These are phyloP conservation scores for Pseudogymnoascus sp. DNA, from an alignment of 2,329 filamentous ascomycete genomes.

Conservation along the genomic window DNA sequence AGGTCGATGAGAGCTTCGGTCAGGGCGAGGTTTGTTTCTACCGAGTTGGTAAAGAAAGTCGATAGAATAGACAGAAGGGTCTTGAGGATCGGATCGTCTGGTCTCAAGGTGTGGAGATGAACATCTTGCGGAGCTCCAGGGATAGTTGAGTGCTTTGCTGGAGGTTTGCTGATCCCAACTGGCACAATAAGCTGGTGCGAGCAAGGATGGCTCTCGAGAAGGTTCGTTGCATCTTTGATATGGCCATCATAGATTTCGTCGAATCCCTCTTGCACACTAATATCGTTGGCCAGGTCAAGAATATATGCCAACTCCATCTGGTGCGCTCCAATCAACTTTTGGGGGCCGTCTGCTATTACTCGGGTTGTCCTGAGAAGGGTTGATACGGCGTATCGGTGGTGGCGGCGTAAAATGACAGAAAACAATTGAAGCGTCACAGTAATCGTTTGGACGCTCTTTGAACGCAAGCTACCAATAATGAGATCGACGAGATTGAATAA, in stretches of 20 bases:
- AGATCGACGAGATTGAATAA: slow-evolving; percentile 92
- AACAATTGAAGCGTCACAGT: slow-evolving; percentile 81
- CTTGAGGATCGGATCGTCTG: slow-evolving; percentile 54
- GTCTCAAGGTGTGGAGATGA: slow-evolving; percentile 51
- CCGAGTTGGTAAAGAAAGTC: slow-evolving; percentile 79
- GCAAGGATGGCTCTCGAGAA: slow-evolving; percentile 66
- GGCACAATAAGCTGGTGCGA: slow-evolving; percentile 61
- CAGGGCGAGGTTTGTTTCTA: slow-evolving; percentile 82
- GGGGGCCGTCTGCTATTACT: slow-evolving; percentile 43
- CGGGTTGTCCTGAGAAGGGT: slow-evolving; percentile 64
- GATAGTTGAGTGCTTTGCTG: slow-evolving; percentile 46
- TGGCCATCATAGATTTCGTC: slow-evolving; percentile 66
- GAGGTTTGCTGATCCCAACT: slow-evolving; percentile 49
- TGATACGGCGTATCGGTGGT: slow-evolving; percentile 77
- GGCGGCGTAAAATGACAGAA: slow-evolving; percentile 75
- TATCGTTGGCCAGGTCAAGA: slow-evolving; percentile 56
- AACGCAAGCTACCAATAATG: slow-evolving; percentile 75
- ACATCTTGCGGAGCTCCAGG: slow-evolving; percentile 55
- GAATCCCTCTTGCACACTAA: slow-evolving; percentile 62
- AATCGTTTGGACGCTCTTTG: slow-evolving; percentile 79
- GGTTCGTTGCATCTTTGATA: slow-evolving; percentile 59
- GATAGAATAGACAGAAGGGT: slow-evolving; percentile 63
- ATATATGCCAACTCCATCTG: slow-evolving; percentile 67
- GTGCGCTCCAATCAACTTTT: slow-evolving; percentile 64
- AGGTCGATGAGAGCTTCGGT: slow-evolving; percentile 78